These are phyloP conservation scores for Hypericum perforatum DNA, from an alignment of 345 rosid species.

Conservation along the genomic window DNA sequence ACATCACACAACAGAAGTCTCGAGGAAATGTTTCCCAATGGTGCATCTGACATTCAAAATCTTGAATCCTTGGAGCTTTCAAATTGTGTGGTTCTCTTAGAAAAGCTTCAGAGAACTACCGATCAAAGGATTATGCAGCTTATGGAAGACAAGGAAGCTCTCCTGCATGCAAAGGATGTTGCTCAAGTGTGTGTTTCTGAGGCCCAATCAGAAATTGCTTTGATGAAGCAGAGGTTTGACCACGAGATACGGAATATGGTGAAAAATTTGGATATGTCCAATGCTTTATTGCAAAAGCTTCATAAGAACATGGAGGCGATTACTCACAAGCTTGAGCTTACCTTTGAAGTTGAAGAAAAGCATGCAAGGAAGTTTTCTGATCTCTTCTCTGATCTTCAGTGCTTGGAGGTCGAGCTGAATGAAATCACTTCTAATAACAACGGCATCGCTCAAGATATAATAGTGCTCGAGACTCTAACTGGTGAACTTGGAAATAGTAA, in stretches of 20 bases:
- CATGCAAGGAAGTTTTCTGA: conserved; percentile 34
- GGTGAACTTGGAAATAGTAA: conserved; percentile 49
- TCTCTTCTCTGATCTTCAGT: conserved; percentile 44
- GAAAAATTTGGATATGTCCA: conserved; percentile 39
- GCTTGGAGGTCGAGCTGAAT: conserved; percentile 43
- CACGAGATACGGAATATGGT: conserved; percentile 31
- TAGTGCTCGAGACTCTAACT: conserved; percentile 34
- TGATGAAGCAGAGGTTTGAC: conserved; percentile 50
- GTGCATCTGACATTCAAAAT: conserved; percentile 25
- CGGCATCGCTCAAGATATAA: conserved; percentile 47
- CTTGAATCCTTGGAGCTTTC: conserved; percentile 35
- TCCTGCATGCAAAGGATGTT: conserved; percentile 41
- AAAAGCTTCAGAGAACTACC: conserved; percentile 42
- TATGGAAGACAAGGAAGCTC: conserved; percentile 40
- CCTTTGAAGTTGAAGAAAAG: conserved; percentile 49
- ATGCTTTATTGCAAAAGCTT: conserved; percentile 43
- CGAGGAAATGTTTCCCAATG: conserved; percentile 23
- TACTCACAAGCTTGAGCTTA: conserved; percentile 35
- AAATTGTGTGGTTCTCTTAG: conserved; percentile 30
- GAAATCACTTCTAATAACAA: conserved; percentile 43
- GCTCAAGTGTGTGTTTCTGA: conserved; percentile 30
- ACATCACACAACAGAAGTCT: conserved; percentile 32
- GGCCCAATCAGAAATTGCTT: conserved; percentile 38
- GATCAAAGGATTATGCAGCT: conserved; percentile 40
- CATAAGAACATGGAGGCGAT: conserved; percentile 51